phyloP scores from a whole-genome alignment of 148 eudicot genomes.

The Dysphania ambrosioides region DNA sequence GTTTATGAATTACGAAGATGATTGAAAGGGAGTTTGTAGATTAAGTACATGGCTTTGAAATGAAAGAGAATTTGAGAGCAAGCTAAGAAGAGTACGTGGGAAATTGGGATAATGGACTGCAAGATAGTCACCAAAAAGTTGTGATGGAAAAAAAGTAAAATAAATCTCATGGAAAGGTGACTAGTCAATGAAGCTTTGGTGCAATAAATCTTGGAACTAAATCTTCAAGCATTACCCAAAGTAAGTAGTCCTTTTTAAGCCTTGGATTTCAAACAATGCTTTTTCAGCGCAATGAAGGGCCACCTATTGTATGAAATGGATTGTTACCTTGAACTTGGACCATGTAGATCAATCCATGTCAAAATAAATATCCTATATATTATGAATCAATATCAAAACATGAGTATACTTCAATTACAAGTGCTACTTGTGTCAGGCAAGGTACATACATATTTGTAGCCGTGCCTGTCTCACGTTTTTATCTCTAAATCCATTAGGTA shows the following conservation, averaged over 20 bases:
- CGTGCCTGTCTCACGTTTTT: too few relatives aligned
- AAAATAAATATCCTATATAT: neutral
- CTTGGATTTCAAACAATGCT: slow-evolving; percentile 12
- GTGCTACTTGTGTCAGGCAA: too few relatives aligned
- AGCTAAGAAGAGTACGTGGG: slow-evolving; percentile 4
- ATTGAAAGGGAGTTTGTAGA: slow-evolving; percentile 15
- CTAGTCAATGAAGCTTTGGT: slow-evolving; percentile 27
- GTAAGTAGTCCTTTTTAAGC: slow-evolving; percentile 25
- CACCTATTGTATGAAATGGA: neutral
- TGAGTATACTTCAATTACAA: too few relatives aligned
- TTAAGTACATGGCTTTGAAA: neutral
- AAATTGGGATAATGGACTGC: slow-evolving; percentile 7
- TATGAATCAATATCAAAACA: too few relatives aligned
- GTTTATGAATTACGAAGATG: slow-evolving; percentile 7
- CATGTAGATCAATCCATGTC: neutral
- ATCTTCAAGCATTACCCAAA: slow-evolving; percentile 37
- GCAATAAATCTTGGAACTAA: slow-evolving; percentile 32
- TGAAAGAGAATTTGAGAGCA: slow-evolving; percentile 6
- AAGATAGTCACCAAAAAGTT: slow-evolving; percentile 15
- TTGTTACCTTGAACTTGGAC: slow-evolving; percentile 13
- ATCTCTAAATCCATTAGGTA: too few relatives aligned
- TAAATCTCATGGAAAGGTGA: slow-evolving; percentile 31
- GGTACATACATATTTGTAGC: too few relatives aligned
- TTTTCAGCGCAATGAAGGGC: slow-evolving; percentile 30
- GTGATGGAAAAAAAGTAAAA: slow-evolving; percentile 19